Base-by-base conservation (phyloP, 305 asterid genomes). In the Vinca major region DNA sequence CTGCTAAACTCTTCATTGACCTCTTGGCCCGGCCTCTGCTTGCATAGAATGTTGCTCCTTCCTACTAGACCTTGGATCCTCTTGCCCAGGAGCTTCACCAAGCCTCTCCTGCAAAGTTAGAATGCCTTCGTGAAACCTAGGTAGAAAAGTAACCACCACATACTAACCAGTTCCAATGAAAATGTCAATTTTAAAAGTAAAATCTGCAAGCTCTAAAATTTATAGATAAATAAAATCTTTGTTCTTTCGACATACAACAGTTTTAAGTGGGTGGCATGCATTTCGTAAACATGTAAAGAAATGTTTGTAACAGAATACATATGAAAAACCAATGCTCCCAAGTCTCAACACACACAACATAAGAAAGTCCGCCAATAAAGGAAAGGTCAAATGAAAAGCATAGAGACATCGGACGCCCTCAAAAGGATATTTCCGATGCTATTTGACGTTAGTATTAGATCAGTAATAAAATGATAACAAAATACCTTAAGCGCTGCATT, bases 401-500 rank as follows among this genome's bases (percentile, higher is more conserved):
- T 26, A 26, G 33, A 26, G 37, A 14, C 17, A 41, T n/a, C n/a
- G n/a, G n/a, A 11, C 57, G 33, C 33, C 33, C 33, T 26, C 33
- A 33, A 26, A 26, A 36, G 51, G 4, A 14, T 66, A 17, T 66
- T 17, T 44, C 45, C 8, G 50, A 43, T 14, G 33, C 33, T 26
- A 7, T 21, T 21, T 71, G 40, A 63, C 40, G 41, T 4, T 48
- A 44, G 14, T 2, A 36, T 26, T 19, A 1, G 37, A 48, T 36
- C 9, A 4, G 6, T 16, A 57, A 37, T 52, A 41, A 5, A 47
- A 55, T 68, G 51, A 45, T 44, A n/a, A 14, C 61, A 66, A 12
- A 63, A 71, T 85, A 91, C 98, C 98, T 89, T 85, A 21, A 92
- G 88, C 70, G 96, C 78, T 58, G 86, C 87, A 85, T 92, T 88